Evolutionary conservation across 2,329 filamentous ascomycete genomes (phyloP), one percentile per base, ranked within the genome.

Genomic region (Dothistroma septosporum): DNA sequence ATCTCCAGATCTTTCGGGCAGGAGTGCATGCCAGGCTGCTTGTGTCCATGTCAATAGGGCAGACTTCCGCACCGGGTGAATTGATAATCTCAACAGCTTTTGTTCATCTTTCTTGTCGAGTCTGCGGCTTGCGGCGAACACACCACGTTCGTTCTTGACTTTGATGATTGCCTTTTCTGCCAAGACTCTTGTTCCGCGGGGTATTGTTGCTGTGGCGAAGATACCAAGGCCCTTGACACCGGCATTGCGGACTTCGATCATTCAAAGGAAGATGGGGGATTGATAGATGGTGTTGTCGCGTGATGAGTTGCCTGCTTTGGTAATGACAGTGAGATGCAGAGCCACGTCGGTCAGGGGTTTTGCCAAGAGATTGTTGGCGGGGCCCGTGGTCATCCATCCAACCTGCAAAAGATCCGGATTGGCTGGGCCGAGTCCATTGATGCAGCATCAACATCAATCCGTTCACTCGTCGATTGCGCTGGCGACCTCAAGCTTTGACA

Each of bases 101-200:
- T 54, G 55, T 33, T 33, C 56, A 35, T 73, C 63, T 47, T 64
- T 16, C 46, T 70, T 54, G 63, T 49, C 46, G 41, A 61, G 62
- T 32, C 49, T 67, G 55, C 67, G 70, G 57, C 61, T 65, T 21
- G 57, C 53, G n/a, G 60, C 66, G 57, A 62, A 64, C 35, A 68
- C 68, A 55, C 54, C 56, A 22, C 53, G 61, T 58, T 64, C 57
- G 12, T 57, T 64, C 22, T 35, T 60, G 8, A 66, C 61, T 14
- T 68, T 74, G 60, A 80, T 64, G 47, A 77, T 61, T 2, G 77
- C 72, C 5, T 66, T 61, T 67, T 80, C 77, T 12, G 68, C 74
- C n/a, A 79, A 59, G 59, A 80, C 76, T 37, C 74, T 68, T 6
- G 75, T 78, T 47, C 76, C 77, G 59, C 66, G 75, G 4, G 69